Percentiles rank a stretch among this genome's conserved stretches.
These are phyloP conservation scores for Cornus suecica DNA, from an alignment of 148 eudicot species.

Conservation along the genomic window DNA sequence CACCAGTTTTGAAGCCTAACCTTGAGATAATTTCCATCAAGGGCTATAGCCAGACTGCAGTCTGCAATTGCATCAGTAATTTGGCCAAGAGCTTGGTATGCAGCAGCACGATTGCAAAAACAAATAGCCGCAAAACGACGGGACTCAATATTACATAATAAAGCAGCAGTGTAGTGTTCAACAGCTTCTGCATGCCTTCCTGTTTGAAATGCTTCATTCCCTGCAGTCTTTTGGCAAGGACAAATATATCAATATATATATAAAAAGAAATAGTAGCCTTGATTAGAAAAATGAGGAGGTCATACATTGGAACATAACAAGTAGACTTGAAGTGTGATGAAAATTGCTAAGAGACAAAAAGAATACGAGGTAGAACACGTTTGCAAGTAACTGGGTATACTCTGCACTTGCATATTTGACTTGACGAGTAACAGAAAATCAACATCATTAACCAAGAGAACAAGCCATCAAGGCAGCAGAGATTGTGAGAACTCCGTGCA, in stretches of 20 bases:
- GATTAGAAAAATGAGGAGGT: neutral
- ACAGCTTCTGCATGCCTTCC: conserved; percentile 83
- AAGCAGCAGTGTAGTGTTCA: conserved; percentile 83
- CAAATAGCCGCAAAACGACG: conserved; percentile 90
- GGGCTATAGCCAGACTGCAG: conserved; percentile 91
- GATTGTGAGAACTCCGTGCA: neutral
- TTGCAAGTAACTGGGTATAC: too few relatives aligned
- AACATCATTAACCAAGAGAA: neutral
- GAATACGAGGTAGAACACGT: too few relatives aligned
- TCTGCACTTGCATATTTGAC: too few relatives aligned
- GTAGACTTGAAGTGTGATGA: neutral
- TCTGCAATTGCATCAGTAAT: conserved; percentile 88
- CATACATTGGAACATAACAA: neutral
- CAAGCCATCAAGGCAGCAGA: too few relatives aligned
- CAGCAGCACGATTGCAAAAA: conserved; percentile 95
- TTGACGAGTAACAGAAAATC: neutral
- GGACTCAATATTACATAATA: conserved; percentile 75
- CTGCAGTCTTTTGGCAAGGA: conserved; percentile 55
- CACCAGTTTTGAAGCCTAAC: conserved; percentile 31
- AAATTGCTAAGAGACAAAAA: too few relatives aligned
- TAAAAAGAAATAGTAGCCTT: neutral
- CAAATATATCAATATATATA: neutral
- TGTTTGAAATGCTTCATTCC: conserved; percentile 83
- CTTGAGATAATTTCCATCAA: conserved; percentile 80
- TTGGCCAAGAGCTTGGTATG: conserved; percentile 75